phyloP scores from a whole-genome alignment of 73 alveolate species.

The Uronychia setigera region DNA sequence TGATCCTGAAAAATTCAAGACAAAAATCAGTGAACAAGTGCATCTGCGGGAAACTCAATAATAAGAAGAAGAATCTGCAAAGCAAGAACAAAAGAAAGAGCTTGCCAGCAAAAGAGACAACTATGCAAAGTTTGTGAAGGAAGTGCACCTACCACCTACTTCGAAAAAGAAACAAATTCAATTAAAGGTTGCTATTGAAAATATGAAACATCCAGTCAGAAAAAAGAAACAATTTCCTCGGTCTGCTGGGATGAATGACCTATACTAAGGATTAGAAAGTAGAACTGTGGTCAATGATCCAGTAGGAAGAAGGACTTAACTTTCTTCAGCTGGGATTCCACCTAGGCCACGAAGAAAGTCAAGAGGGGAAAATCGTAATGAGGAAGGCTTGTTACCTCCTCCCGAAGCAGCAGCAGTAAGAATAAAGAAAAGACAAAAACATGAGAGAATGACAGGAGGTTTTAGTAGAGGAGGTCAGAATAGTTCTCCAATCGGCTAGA shows the following conservation, averaged over 20 bases:
- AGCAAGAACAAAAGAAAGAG: slow-evolving; percentile 30
- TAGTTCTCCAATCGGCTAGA: not conserved
- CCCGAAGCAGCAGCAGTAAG: not conserved
- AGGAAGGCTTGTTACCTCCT: not conserved
- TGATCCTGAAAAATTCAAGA: slow-evolving; percentile 32
- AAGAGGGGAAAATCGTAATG: not conserved
- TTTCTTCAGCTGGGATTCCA: not conserved
- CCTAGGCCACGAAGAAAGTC: not conserved
- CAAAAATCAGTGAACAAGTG: slow-evolving; percentile 39
- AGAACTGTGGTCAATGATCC: not conserved
- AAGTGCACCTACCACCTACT: slow-evolving; percentile 25
- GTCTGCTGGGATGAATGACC: not conserved
- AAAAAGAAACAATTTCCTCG: slow-evolving; percentile 11
- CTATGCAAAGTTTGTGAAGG: slow-evolving; percentile 44
- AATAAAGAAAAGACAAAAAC: not conserved
- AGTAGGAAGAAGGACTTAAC: not conserved
- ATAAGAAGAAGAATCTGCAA: slow-evolving; percentile 18
- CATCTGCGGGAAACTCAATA: slow-evolving; percentile 6
- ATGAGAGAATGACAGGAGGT: not conserved
- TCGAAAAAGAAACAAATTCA: slow-evolving; percentile 22
- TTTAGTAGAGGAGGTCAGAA: too few species aligned
- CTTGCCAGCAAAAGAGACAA: slow-evolving; percentile 16
- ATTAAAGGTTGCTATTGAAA: slow-evolving; percentile 1
- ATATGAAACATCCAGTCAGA: slow-evolving; percentile 56
- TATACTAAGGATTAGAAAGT: not conserved